Percentiles rank a stretch among this genome's conserved stretches.
phyloP scores from a whole-genome alignment of 179 eudicot genomes.

The Spergularia azorica region DNA sequence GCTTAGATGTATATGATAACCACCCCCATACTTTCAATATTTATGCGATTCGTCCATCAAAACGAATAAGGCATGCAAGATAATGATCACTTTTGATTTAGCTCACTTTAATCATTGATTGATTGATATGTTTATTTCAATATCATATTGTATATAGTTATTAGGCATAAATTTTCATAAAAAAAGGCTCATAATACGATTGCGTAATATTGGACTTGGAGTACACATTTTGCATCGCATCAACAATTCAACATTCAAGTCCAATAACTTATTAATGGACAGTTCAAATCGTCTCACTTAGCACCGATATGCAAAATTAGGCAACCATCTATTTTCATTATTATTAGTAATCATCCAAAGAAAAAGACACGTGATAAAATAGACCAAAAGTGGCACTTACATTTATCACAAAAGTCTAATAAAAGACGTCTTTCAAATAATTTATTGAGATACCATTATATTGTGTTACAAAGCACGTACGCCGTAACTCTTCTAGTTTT shows the following conservation, averaged over 20 bases:
- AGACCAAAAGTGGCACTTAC: neutral
- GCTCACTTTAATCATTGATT: too few relatives aligned
- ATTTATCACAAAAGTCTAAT: too few relatives aligned
- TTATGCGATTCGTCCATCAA: too few relatives aligned
- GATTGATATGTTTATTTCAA: too few relatives aligned
- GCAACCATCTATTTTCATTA: neutral
- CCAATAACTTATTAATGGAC: constrained; percentile 1
- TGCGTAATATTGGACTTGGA: neutral
- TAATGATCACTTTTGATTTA: too few relatives aligned
- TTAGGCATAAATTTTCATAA: constrained; percentile 6
- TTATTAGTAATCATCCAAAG: neutral
- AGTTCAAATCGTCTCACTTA: constrained; percentile 9
- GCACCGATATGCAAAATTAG: too few relatives aligned
- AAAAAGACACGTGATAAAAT: constrained; percentile 13
- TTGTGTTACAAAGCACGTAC: too few relatives aligned
- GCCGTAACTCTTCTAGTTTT: too few relatives aligned
- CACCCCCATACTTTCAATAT: neutral
- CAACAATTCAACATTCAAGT: neutral
- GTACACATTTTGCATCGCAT: constrained; percentile 5
- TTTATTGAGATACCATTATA: too few relatives aligned
- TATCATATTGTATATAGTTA: neutral
- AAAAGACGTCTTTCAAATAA: too few relatives aligned
- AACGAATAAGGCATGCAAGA: too few relatives aligned
- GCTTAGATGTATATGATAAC: neutral
- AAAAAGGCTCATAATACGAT: neutral